Evolutionary conservation across 768 basidiomycete species (phyloP).

Genomic region (Suillus discolor): DNA sequence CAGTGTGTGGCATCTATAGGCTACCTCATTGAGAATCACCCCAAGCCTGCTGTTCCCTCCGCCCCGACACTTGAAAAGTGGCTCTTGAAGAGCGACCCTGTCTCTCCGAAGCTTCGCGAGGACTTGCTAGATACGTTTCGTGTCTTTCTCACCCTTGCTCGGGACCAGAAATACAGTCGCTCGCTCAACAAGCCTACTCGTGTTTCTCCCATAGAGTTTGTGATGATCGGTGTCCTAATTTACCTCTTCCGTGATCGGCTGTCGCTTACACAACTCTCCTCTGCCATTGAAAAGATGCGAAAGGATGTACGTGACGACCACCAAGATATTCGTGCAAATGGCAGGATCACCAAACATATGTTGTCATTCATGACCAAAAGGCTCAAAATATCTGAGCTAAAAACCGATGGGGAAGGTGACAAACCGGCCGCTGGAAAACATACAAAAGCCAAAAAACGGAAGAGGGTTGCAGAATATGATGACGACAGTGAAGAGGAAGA

Average conservation of each 20-base stretch:
- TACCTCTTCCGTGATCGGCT: conserved; percentile 33
- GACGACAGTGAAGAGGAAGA: conserved; percentile 28
- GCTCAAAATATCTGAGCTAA: conserved; percentile 35
- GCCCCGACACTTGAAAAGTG: conserved; percentile 39
- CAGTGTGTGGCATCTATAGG: conserved; percentile 43
- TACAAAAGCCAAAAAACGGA: conserved; percentile 26
- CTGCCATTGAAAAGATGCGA: conserved; percentile 44
- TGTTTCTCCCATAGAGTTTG: conserved; percentile 47
- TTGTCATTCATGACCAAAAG: conserved; percentile 32
- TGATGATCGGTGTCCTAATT: conserved; percentile 47
- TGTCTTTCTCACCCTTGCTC: conserved; percentile 37
- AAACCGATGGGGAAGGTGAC: conserved; percentile 34
- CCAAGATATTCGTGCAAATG: conserved; percentile 44
- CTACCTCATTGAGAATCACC: conserved; percentile 34
- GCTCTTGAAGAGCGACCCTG: conserved; percentile 31
- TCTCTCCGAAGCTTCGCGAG: conserved; percentile 28
- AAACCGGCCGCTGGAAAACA: conserved; percentile 21
- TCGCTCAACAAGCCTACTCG: conserved; percentile 38
- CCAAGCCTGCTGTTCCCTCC: conserved; percentile 27
- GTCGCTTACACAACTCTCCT: conserved; percentile 43
- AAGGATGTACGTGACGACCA: conserved; percentile 38
- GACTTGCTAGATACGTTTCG: conserved; percentile 36
- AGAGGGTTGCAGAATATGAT: conserved; percentile 19
- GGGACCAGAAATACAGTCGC: conserved; percentile 32
- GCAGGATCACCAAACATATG: conserved; percentile 37